Conservation (phyloP, 2,329 filamentous ascomycete species). For the Diaporthe ampelina region DNA sequence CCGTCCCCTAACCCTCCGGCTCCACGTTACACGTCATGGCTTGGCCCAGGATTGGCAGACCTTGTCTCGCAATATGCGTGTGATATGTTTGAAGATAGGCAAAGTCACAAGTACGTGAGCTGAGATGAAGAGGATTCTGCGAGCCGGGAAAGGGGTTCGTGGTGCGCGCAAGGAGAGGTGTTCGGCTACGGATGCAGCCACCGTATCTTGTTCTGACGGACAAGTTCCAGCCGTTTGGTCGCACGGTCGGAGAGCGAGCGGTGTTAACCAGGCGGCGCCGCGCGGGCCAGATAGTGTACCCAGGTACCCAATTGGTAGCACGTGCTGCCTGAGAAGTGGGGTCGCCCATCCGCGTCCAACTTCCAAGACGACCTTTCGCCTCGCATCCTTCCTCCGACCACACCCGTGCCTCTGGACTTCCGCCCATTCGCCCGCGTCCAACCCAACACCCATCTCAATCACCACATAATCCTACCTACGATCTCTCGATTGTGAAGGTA, state of each 20-base stretch:
- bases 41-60: constrained; percentile 9
- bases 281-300: constrained; percentile 20
- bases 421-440: constrained; percentile 21
- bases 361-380: constrained; percentile 34
- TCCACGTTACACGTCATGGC: constrained; percentile 33
- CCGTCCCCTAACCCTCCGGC: constrained; percentile 14
- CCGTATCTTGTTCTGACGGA: background rate
- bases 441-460: constrained; percentile 21
- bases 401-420: constrained; percentile 39
- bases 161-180: background rate
- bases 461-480: constrained; percentile 28
- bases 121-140: background rate
- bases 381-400: constrained; percentile 40
- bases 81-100: background rate
- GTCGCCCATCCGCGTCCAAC: constrained; percentile 22
- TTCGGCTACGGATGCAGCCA: background rate
- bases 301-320: constrained; percentile 31
- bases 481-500: constrained; percentile 39
- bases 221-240: constrained; percentile 15
- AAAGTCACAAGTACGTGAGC: no score
- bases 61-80: constrained; percentile 3
- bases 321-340: constrained; percentile 36
- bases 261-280: constrained; percentile 19
- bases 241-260: constrained; percentile 28
- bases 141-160: background rate